Evolutionary conservation across 2,329 filamentous ascomycete genomes (phyloP), one percentile per base, ranked within the genome.

Genomic region (Aspergillus eucalypticola): DNA sequence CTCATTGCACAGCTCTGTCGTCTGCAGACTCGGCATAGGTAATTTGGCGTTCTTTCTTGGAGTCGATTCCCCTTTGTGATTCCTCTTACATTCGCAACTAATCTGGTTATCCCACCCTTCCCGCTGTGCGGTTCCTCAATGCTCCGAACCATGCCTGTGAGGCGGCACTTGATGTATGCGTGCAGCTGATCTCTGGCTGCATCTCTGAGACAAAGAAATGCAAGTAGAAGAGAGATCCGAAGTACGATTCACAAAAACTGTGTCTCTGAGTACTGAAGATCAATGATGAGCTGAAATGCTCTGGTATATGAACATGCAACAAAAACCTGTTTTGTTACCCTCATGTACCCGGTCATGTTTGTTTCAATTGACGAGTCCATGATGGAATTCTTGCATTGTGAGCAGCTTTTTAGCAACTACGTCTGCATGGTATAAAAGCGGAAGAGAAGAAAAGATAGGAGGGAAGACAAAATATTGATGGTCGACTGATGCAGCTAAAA

Each of bases 1-100:
- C 67, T 64, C 62, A 49, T 56, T 60, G 63, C 61, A 61, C 58
- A 62, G 63, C 58, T 64, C 59, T 64, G 58, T 66, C 59, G 59
- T 60, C 58, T 66, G 58, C 67, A 65, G 60, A 64, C 64, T 66
- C 65, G 70, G 69, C 66, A 67, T 71, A 69, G 70, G 69, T 72
- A 67, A 68, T 70, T 54, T 50, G 72, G 72, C 70, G 71, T 70
- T 68, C 48, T 55, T 35, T 54, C 62, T 68, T 65, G 66, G 60
- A 60, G 61, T 60, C 59, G 60, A 50, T 61, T 60, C 41, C 44
- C 23, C 8, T 54, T 48, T 58, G 56, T 60, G 42, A 38, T 52
- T 55, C 60, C 56, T 59, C 42, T 51, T 57, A 48, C 53, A 54
- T 60, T 57, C 49, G 48, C 60, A 58, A 56, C 63, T 64, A 62